Evolutionary conservation across 495 filamentous ascomycete genomes (phyloP), one percentile per base, ranked within the genome.

Genomic region (Gamarada debralockiae): DNA sequence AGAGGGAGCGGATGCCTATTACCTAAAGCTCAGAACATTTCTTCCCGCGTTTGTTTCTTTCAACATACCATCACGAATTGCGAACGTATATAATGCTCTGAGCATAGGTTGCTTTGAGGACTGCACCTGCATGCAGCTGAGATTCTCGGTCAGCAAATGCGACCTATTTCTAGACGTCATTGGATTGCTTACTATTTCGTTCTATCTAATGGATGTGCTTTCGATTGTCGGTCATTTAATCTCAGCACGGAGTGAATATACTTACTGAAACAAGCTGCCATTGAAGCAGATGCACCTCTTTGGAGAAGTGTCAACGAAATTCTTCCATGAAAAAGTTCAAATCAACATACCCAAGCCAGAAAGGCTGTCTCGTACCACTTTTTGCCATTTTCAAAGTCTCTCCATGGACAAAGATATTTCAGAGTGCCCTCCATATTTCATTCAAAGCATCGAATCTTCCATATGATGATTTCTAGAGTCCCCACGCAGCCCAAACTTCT

Each of bases 241-340:
- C 12, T 37, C 18, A 25, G 10, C 4, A 7, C 24, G 36, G 17
- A 36, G 25, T 33, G 21, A 17, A 10, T 13, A 3, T 14, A 64
- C 68, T 58, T 59, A 70, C 66, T 72, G 53, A 70, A 72, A 48
- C 67, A 68, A 14, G 69, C 69, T 29, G 69, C 67, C 60, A 70
- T 65, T 12, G 69, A 72, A 3, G 69, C 67, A 20, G 69, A 67
- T 1, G 67, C 67, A 36, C 69, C 67, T 20, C 69, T 72, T 46
- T 12, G n/a, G n/a, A 44, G n/a, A 10, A 22, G 24, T n/a, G 34
- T 41, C n/a, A 41, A 4, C 12, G 15, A 29, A 31, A 14, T 17
- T 20, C 8, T 25, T 31, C 3, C 27, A 29, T 29, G 27, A 29
- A 29, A 5, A 29, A 4, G 27, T 14, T 12, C 27, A 18, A 24